Conservation (phyloP, 2,329 filamentous ascomycete genomes). For the Fusarium veterinarium region DNA sequence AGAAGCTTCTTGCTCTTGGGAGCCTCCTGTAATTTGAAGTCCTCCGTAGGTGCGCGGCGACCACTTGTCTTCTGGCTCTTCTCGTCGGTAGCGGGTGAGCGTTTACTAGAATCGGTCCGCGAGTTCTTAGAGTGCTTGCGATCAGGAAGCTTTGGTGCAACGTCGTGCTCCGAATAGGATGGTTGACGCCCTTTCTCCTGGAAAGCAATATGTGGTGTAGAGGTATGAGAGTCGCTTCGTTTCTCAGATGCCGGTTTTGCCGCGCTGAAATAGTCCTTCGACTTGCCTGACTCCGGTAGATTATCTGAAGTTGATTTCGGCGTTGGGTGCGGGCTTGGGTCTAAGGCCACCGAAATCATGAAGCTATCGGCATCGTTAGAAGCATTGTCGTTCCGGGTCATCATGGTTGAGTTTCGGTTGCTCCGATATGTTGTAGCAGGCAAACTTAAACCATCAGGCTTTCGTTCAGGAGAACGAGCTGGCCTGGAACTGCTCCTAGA, state of each 20-base stretch:
- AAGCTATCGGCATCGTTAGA: constrained; percentile 73
- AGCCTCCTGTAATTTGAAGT: constrained; percentile 84
- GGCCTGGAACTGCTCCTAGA: constrained; percentile 66
- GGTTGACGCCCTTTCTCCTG: constrained; percentile 79
- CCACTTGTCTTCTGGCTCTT: constrained; percentile 49
- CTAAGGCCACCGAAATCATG: constrained; percentile 80
- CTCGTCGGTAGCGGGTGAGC: constrained; percentile 53
- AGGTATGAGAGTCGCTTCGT: constrained; percentile 61
- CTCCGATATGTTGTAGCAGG: constrained; percentile 82
- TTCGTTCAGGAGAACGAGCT: constrained; percentile 67
- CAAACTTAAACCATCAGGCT: constrained; percentile 72
- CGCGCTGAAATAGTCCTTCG: constrained; percentile 68
- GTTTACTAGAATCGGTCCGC: constrained; percentile 53
- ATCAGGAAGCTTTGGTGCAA: constrained; percentile 60
- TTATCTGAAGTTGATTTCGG: constrained; percentile 65
- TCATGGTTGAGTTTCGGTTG: constrained; percentile 78
- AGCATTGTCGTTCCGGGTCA: constrained; percentile 60
- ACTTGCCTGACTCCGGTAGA: constrained; percentile 57
- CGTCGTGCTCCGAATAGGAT: constrained; percentile 66
- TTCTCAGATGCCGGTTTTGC: constrained; percentile 59
- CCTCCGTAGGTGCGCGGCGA: constrained; percentile 60
- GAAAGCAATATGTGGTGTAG: constrained; percentile 90
- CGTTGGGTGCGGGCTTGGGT: constrained; percentile 72
- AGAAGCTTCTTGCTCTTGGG: constrained; percentile 70
- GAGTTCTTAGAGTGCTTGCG: constrained; percentile 57